Percentiles rank a stretch among this genome's conserved stretches.
Evolutionary conservation across 805 yeast species (phyloP).

Genomic region (Lipomyces yamanashiensis): DNA sequence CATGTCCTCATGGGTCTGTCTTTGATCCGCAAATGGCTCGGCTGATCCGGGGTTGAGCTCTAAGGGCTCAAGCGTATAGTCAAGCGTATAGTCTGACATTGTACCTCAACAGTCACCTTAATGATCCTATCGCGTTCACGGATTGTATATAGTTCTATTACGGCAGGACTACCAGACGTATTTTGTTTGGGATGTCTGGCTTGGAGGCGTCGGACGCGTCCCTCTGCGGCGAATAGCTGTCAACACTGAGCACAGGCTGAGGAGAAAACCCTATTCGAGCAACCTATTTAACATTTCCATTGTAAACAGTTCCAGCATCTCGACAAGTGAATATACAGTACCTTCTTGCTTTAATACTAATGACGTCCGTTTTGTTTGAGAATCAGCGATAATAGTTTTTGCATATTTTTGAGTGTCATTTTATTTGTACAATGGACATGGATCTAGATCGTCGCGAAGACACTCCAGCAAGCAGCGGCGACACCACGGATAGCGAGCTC

Average conservation of each 20-base stretch:
- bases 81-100: neutral
- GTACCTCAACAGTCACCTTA: neutral
- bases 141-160: no score
- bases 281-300: no score
- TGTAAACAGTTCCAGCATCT: neutral
- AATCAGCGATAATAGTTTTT: neutral
- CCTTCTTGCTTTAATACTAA: neutral
- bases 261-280: no score
- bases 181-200: neutral
- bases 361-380: neutral
- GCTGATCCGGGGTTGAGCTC: neutral
- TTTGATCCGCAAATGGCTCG: conserved; percentile 7
- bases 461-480: conserved; percentile 19
- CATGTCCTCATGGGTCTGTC: conserved; percentile 7
- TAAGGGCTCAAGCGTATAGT: neutral
- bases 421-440: neutral
- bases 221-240: no score
- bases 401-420: neutral
- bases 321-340: neutral
- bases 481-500: conserved; percentile 31
- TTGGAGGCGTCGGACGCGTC: no score
- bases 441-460: conserved; percentile 17
- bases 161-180: neutral
- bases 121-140: no score
- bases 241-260: no score